A percentile compares a stretch with the other conserved stretches of the same genome.
Evolutionary conservation across 768 basidiomycete genomes (phyloP).

Genomic region (Leccinum uliginosum): DNA sequence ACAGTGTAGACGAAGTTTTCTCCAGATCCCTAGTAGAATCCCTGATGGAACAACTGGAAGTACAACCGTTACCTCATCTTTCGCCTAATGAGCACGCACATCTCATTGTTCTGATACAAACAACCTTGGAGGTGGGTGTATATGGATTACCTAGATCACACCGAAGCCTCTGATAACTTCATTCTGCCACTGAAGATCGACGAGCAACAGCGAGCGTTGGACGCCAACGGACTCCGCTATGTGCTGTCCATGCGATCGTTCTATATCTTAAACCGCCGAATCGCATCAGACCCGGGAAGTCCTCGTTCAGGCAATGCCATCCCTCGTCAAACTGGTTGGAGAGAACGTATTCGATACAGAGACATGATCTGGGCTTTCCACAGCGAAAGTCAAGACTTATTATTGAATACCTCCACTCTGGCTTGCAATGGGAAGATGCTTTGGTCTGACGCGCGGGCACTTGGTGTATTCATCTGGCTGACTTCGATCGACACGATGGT

Average conservation of each 20-base stretch:
- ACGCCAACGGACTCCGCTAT: conserved; percentile 90
- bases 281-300: conserved; percentile 44
- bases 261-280: conserved; percentile 73
- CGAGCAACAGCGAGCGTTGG: conserved; percentile 84
- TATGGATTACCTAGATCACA: not conserved
- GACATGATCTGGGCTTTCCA: conserved; percentile 98
- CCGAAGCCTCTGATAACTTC: not conserved
- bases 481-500: conserved; percentile 77
- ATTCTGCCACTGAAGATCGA: conserved; percentile 57
- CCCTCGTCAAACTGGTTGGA: conserved; percentile 48
- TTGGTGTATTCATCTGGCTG: conserved; percentile 89
- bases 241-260: conserved; percentile 90
- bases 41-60: conserved; percentile 63
- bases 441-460: conserved; percentile 83
- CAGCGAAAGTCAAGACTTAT: conserved; percentile 86
- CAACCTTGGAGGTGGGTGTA: conserved; percentile 71
- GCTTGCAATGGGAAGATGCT: conserved; percentile 83
- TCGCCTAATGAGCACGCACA: conserved; percentile 80
- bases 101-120: conserved; percentile 79
- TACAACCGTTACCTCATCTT: conserved; percentile 61
- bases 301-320: conserved; percentile 40
- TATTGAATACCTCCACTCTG: conserved; percentile 63
- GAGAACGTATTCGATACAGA: conserved; percentile 82
- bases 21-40: conserved; percentile 54
- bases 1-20: conserved; percentile 52